Conservation (phyloP, 768 basidiomycete genomes). For the Lentinus tigrinus region DNA sequence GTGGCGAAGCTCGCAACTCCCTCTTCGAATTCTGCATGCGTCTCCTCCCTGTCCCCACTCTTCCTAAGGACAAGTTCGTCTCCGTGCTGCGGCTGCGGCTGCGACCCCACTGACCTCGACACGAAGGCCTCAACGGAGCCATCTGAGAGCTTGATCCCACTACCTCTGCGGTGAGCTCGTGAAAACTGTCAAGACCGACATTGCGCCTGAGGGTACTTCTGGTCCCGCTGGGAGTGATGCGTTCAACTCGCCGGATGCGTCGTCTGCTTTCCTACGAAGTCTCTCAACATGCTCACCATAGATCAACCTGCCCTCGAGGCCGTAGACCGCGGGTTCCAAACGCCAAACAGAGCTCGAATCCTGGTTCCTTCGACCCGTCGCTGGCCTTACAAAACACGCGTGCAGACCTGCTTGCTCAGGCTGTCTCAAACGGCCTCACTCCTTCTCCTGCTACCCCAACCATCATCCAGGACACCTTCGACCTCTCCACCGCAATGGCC, state of each 20-base stretch:
- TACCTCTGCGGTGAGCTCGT: conserved; percentile 73
- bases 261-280: background rate
- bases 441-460: too few relatives aligned
- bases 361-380: too few relatives aligned
- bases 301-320: too few relatives aligned
- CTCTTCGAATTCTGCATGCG: conserved; percentile 78
- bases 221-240: background rate
- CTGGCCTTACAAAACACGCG: too few relatives aligned
- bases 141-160: conserved; percentile 61
- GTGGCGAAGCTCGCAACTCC: conserved; percentile 56
- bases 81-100: conserved; percentile 66
- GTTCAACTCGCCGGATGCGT: background rate
- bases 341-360: too few relatives aligned
- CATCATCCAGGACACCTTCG: too few relatives aligned
- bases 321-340: too few relatives aligned
- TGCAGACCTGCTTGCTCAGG: too few relatives aligned
- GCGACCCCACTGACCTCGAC: background rate
- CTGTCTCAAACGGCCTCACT: too few relatives aligned
- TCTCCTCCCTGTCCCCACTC: conserved; percentile 59
- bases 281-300: too few relatives aligned
- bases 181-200: conserved; percentile 49
- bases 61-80: conserved; percentile 80
- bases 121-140: conserved; percentile 34
- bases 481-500: too few relatives aligned
- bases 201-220: conserved; percentile 2